Conservation (phyloP, 2,329 filamentous ascomycete genomes). For the Myriosclerotinia curreyana region DNA sequence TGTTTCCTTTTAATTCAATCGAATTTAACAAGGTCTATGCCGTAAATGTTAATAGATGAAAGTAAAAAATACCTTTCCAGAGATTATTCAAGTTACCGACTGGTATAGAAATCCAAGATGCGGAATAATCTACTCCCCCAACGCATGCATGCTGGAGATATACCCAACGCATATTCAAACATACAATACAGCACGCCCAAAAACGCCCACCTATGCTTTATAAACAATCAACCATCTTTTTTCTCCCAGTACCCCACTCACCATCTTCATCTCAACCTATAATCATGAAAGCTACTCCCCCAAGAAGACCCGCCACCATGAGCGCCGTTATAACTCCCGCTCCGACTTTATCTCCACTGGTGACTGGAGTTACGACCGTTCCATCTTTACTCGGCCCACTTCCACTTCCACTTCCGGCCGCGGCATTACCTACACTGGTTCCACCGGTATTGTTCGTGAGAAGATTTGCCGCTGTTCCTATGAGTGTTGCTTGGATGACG, state of each 20-base stretch:
- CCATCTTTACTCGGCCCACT: slow-evolving; percentile 13
- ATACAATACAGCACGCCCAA: neutral
- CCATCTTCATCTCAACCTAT: slow-evolving; percentile 12
- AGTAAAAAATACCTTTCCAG: neutral
- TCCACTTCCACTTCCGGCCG: slow-evolving; percentile 28
- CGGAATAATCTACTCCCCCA: neutral
- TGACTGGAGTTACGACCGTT: slow-evolving; percentile 29
- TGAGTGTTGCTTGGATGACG: slow-evolving; percentile 59
- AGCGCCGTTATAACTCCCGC: slow-evolving; percentile 63
- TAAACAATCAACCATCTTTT: slow-evolving; percentile 10
- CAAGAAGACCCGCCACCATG: slow-evolving; percentile 49
- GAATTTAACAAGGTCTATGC: neutral
- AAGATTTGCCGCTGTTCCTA: slow-evolving; percentile 44
- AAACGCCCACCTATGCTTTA: neutral
- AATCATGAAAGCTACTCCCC: slow-evolving; percentile 54
- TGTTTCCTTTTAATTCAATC: neutral
- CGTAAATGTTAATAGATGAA: neutral
- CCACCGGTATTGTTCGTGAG: slow-evolving; percentile 54
- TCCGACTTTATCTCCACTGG: slow-evolving; percentile 61
- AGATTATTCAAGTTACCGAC: neutral
- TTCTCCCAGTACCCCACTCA: neutral
- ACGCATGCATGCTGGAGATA: neutral
- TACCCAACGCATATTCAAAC: neutral
- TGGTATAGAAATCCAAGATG: neutral
- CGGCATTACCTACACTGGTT: slow-evolving; percentile 46